Conservation (phyloP, 305 asterid species). For the Fraxinus ornus region DNA sequence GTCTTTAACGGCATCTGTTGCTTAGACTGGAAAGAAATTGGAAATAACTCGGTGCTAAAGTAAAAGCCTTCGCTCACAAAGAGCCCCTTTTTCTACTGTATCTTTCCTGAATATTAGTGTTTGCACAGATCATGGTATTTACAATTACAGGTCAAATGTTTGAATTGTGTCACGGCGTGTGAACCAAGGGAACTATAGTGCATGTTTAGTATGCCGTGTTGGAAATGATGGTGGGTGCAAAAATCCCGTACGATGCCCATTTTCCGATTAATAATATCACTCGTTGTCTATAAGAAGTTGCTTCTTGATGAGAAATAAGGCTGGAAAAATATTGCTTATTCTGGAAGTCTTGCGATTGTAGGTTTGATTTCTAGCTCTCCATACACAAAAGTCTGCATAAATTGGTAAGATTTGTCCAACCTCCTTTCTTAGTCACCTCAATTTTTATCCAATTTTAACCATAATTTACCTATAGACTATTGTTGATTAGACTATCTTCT, state of each 20-base stretch:
- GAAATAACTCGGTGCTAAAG: background rate
- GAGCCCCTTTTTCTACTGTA: background rate
- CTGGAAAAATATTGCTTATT: slow-evolving; percentile 25
- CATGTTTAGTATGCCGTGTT: background rate
- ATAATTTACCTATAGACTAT: slow-evolving; percentile 37
- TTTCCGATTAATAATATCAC: background rate
- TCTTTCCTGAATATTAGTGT: background rate
- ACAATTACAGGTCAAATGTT: background rate
- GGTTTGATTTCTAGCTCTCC: slow-evolving; percentile 46
- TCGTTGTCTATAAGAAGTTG: slow-evolving; percentile 14
- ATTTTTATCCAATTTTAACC: slow-evolving; percentile 31
- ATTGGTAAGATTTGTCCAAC: slow-evolving; percentile 56
- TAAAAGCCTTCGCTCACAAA: background rate
- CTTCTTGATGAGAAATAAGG: slow-evolving; percentile 18
- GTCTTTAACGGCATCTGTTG: background rate
- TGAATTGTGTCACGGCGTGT: background rate
- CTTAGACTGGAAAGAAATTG: background rate
- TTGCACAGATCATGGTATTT: background rate
- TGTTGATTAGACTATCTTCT: slow-evolving; percentile 26
- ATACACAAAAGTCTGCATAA: slow-evolving; percentile 28
- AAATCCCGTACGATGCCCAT: background rate
- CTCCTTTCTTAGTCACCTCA: slow-evolving; percentile 33
- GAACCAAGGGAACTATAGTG: background rate
- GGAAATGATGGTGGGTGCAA: background rate
- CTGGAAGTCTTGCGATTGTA: slow-evolving; percentile 26